A percentile compares a stretch with the other conserved stretches of the same genome.
Conservation (phyloP, 148 eudicot genomes). For the Vaccinium macrocarpon region DNA sequence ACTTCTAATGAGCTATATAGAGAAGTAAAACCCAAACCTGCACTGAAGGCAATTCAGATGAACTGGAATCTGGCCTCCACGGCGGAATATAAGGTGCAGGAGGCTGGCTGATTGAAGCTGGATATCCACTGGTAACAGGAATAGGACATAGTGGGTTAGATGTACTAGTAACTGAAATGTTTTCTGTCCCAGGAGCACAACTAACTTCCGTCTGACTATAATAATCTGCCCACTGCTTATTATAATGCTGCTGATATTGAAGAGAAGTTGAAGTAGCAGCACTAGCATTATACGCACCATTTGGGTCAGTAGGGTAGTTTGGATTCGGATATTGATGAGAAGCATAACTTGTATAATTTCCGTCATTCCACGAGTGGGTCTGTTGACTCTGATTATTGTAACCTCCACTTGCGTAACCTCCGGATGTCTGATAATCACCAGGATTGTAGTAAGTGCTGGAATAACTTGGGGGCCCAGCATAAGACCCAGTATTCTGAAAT, state of each 20-base stretch:
- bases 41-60: slow-evolving; percentile 48
- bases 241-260: slow-evolving; percentile 71
- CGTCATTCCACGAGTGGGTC: slow-evolving; percentile 74
- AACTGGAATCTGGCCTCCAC: slow-evolving; percentile 67
- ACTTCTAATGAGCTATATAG: neutral
- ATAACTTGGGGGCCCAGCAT: slow-evolving; percentile 95
- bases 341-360: slow-evolving; percentile 59
- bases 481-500: slow-evolving; percentile 99
- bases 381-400: slow-evolving; percentile 72
- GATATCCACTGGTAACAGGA: slow-evolving; percentile 61
- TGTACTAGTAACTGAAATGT: slow-evolving; percentile 48
- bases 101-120: slow-evolving; percentile 53
- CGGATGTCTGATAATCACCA: slow-evolving; percentile 99
- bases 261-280: slow-evolving; percentile 43
- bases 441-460: slow-evolving; percentile 99
- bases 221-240: slow-evolving; percentile 96
- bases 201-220: slow-evolving; percentile 87
- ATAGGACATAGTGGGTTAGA: slow-evolving; percentile 46
- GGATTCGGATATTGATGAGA: slow-evolving; percentile 67
- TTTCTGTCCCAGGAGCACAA: slow-evolving; percentile 99
- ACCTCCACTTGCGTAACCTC: slow-evolving; percentile 67
- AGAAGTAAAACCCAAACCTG: slow-evolving; percentile 61
- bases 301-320: slow-evolving; percentile 66
- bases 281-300: slow-evolving; percentile 60
- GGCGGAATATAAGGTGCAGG: slow-evolving; percentile 51